Evolutionary conservation across 495 filamentous ascomycete genomes (phyloP).

Genomic region (Eremomyces bilateralis): DNA sequence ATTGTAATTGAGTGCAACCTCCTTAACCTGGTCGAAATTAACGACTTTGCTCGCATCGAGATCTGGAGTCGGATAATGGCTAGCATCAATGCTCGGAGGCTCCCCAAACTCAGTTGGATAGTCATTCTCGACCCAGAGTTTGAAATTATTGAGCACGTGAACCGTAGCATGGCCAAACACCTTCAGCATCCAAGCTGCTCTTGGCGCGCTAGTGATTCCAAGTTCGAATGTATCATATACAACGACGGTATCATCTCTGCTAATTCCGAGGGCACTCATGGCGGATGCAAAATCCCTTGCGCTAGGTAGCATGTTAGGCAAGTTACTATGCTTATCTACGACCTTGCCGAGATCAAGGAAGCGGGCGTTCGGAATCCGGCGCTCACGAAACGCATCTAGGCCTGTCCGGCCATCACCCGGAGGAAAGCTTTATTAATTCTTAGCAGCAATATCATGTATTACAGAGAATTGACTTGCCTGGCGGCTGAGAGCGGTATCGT

Average conservation of each 20-base stretch:
- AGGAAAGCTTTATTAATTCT: too few species aligned
- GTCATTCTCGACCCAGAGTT: constrained; percentile 64
- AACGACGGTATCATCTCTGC: constrained; percentile 66
- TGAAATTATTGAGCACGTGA: constrained; percentile 86
- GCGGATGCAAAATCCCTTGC: constrained; percentile 59
- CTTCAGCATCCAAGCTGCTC: constrained; percentile 79
- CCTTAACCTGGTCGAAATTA: constrained; percentile 60
- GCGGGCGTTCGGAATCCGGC: constrained; percentile 60
- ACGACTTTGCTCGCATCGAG: constrained; percentile 34
- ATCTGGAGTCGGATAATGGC: constrained; percentile 32
- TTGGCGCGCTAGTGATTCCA: constrained; percentile 82
- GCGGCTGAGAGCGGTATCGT: constrained; percentile 75
- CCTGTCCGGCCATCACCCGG: constrained; percentile 63
- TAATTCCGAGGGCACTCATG: constrained; percentile 74
- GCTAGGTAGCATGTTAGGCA: constrained; percentile 91
- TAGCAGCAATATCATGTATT: too few species aligned
- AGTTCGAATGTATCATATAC: constrained; percentile 79
- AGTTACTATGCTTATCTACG: constrained; percentile 67
- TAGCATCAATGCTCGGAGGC: constrained; percentile 25
- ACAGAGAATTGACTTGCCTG: too few species aligned
- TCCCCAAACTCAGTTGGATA: constrained; percentile 58
- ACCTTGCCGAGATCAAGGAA: constrained; percentile 92
- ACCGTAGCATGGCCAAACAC: constrained; percentile 82
- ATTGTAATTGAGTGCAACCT: constrained; percentile 47
- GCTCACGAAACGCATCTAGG: constrained; percentile 52